Evolutionary conservation across 306 rosid species (phyloP).

Genomic region (Mimosa bimucronata): DNA sequence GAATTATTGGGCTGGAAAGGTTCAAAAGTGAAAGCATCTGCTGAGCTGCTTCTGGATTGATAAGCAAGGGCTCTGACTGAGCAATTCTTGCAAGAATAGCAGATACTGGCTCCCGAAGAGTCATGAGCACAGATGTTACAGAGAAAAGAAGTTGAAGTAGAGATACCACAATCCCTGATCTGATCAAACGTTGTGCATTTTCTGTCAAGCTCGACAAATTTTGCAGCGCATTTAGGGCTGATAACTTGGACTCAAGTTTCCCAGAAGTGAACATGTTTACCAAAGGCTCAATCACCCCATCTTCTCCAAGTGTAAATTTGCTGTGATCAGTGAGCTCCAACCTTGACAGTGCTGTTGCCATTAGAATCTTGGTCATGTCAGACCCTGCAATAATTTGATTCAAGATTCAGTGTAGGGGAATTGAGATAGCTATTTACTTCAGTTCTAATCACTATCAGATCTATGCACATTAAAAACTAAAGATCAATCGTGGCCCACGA

Average conservation of each 20-base stretch:
- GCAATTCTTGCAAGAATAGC: conserved; percentile 89
- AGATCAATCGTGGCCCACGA: neutral
- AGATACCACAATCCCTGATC: conserved; percentile 64
- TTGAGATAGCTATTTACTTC: neutral
- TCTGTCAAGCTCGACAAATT: conserved; percentile 65
- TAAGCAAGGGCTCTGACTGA: conserved; percentile 68
- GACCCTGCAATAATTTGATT: conserved; percentile 64
- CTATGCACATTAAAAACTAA: neutral
- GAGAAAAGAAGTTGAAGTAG: conserved; percentile 91
- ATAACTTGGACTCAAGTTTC: conserved; percentile 87
- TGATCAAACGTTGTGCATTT: conserved; percentile 64
- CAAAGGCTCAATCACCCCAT: conserved; percentile 80
- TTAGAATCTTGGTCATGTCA: conserved; percentile 89
- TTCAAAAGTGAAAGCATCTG: conserved; percentile 90
- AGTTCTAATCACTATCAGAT: conserved; percentile 17
- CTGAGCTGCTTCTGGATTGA: conserved; percentile 65
- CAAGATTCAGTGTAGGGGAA: conserved; percentile 22
- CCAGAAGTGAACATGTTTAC: conserved; percentile 71
- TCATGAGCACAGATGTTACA: conserved; percentile 91
- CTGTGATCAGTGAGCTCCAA: conserved; percentile 82
- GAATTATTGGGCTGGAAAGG: conserved; percentile 80
- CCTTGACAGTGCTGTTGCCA: conserved; percentile 89
- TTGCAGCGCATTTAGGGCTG: conserved; percentile 84
- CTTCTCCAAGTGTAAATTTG: conserved; percentile 74
- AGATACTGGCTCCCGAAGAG: conserved; percentile 87